These are phyloP conservation scores for Penicillium polonicum DNA, from an alignment of 2,329 filamentous ascomycete genomes.

Conservation along the genomic window DNA sequence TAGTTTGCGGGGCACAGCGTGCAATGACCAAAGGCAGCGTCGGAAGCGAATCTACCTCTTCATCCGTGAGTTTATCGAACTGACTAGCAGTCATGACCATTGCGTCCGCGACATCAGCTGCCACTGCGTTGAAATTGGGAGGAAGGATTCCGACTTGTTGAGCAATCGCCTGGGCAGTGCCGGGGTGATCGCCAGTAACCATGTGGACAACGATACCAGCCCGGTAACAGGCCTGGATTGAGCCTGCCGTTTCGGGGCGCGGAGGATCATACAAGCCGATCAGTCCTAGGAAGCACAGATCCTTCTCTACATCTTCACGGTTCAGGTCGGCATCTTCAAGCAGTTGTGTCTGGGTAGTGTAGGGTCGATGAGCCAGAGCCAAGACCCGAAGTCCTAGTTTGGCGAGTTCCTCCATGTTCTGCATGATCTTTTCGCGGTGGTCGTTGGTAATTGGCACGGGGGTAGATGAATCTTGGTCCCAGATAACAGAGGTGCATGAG, in stretches of 20 bases:
- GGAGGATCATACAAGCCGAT: conserved; percentile 52
- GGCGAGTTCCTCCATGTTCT: too few relatives aligned
- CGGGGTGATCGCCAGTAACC: conserved; percentile 76
- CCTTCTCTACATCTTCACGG: too few relatives aligned
- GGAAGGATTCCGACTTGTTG: conserved; percentile 73
- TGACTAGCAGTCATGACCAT: conserved; percentile 71
- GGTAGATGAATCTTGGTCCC: too few relatives aligned
- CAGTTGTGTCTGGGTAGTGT: too few relatives aligned
- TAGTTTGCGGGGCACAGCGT: conserved; percentile 51
- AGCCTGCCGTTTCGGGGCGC: conserved; percentile 59
- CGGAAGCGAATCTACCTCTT: conserved; percentile 62
- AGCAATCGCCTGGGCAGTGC: conserved; percentile 73
- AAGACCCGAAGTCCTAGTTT: too few relatives aligned
- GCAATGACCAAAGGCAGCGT: conserved; percentile 56
- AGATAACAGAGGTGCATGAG: too few relatives aligned
- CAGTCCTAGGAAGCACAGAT: too few relatives aligned
- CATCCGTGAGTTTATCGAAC: conserved; percentile 72
- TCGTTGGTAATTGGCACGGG: too few relatives aligned
- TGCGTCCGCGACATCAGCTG: conserved; percentile 55
- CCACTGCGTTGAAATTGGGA: conserved; percentile 56
- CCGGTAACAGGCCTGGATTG: too few relatives aligned
- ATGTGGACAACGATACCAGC: conserved; percentile 71
- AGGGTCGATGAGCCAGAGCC: too few relatives aligned
- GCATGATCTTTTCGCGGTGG: too few relatives aligned
- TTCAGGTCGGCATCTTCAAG: too few relatives aligned